A percentile compares a stretch with the other conserved stretches of the same genome.
phyloP scores from a whole-genome alignment of 345 rosid genomes.

The Carallia pectinifolia region DNA sequence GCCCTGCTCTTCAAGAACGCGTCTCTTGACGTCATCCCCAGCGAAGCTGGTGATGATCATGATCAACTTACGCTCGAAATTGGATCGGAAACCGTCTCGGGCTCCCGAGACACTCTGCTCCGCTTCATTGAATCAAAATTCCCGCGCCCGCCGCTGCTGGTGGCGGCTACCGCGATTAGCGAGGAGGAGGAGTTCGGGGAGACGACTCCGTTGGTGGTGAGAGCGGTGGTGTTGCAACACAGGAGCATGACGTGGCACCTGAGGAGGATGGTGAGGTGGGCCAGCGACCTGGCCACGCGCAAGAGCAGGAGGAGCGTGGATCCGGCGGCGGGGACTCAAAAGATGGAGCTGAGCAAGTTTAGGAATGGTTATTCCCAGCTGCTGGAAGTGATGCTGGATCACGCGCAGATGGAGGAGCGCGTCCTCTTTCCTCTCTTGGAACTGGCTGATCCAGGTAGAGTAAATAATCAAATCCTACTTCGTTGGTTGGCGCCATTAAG shows the following conservation, averaged over 20 bases:
- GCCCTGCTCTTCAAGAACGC: slow-evolving; percentile 54
- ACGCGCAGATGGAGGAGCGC: slow-evolving; percentile 82
- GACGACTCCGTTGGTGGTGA: slow-evolving; percentile 45
- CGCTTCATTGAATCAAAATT: slow-evolving; percentile 49
- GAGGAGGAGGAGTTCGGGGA: slow-evolving; percentile 22
- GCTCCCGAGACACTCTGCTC: slow-evolving; percentile 44
- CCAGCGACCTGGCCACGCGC: slow-evolving; percentile 59
- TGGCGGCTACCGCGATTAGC: slow-evolving; percentile 9
- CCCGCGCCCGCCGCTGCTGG: slow-evolving; percentile 50
- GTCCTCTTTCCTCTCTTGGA: slow-evolving; percentile 62
- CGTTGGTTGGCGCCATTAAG: too few relatives aligned
- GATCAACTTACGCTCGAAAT: slow-evolving; percentile 35
- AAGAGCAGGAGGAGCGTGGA: slow-evolving; percentile 48
- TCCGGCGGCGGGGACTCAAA: slow-evolving; percentile 61
- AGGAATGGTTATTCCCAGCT: slow-evolving; percentile 47
- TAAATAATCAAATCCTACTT: too few relatives aligned
- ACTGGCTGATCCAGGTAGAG: slow-evolving; percentile 58
- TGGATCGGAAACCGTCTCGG: slow-evolving; percentile 48
- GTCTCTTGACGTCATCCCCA: slow-evolving; percentile 40
- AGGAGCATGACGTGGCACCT: slow-evolving; percentile 60
- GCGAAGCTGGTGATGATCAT: slow-evolving; percentile 12
- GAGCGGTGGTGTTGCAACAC: slow-evolving; percentile 49
- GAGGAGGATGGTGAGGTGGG: slow-evolving; percentile 65
- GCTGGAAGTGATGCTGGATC: slow-evolving; percentile 67
- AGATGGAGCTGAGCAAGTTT: slow-evolving; percentile 67